Evolutionary conservation across 1,284 basidiomycete genomes (phyloP).

Genomic region (Malassezia yamatoensis): DNA sequence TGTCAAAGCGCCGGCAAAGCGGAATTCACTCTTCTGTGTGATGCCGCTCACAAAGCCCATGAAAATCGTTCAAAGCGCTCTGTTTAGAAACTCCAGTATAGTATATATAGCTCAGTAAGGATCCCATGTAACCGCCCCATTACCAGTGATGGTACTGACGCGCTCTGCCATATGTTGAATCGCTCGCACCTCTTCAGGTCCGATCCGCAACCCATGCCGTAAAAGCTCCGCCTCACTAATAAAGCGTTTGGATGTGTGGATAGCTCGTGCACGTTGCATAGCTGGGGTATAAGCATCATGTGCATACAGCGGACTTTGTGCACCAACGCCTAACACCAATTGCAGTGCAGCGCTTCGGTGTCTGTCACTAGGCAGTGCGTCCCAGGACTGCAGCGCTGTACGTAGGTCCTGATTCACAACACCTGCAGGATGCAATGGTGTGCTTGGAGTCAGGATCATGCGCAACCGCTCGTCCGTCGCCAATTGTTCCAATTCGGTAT

Average conservation of each 20-base stretch:
- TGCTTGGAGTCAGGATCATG: slow-evolving; percentile 25
- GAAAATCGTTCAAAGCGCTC: background rate
- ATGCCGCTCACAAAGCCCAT: background rate
- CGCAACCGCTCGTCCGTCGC: slow-evolving; percentile 34
- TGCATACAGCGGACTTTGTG: slow-evolving; percentile 17
- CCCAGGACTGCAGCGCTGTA: slow-evolving; percentile 35
- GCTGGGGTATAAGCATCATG: slow-evolving; percentile 18
- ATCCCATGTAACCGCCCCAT: background rate
- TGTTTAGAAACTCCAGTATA: too few relatives aligned
- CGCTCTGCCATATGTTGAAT: slow-evolving; percentile 37
- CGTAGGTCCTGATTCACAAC: slow-evolving; percentile 22
- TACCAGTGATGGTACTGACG: slow-evolving; percentile 20
- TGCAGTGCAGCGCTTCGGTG: slow-evolving; percentile 42
- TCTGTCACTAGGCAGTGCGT: slow-evolving; percentile 31
- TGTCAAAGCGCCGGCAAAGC: slow-evolving; percentile 25
- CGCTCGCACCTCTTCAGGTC: slow-evolving; percentile 29
- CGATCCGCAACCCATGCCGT: slow-evolving; percentile 37
- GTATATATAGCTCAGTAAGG: too few relatives aligned
- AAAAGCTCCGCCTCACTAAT: slow-evolving; percentile 44
- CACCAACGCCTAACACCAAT: slow-evolving; percentile 41
- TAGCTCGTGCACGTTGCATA: slow-evolving; percentile 7
- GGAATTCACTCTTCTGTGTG: slow-evolving; percentile 1
- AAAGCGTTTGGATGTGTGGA: slow-evolving; percentile 4
- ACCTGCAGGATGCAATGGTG: slow-evolving; percentile 24
- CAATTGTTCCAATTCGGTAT: slow-evolving; percentile 28